phyloP scores from a whole-genome alignment of 495 filamentous ascomycete species.

The Aspergillus nidulans region DNA sequence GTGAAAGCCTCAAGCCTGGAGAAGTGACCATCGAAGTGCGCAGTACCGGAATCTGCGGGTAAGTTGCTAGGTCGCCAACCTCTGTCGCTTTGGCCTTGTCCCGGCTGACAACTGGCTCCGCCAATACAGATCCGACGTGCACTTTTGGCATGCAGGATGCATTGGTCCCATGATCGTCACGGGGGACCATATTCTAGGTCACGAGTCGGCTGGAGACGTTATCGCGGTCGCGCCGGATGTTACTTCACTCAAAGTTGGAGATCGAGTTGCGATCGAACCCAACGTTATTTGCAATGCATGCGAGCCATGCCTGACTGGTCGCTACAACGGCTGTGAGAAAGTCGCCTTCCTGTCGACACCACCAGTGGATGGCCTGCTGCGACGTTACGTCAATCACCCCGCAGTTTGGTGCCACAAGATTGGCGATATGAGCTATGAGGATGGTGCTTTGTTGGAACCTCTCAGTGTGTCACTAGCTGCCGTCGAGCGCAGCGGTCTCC shows the following conservation, averaged over 20 bases:
- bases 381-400: conserved; percentile 89
- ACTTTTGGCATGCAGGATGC: conserved; percentile 92
- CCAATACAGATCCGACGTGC: conserved; percentile 71
- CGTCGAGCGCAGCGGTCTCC: conserved; percentile 71
- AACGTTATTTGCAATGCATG: conserved; percentile 85
- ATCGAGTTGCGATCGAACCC: conserved; percentile 87
- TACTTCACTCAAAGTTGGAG: conserved; percentile 67
- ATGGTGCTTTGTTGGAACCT: conserved; percentile 83
- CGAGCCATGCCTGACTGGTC: conserved; percentile 83
- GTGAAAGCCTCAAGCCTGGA: conserved; percentile 66
- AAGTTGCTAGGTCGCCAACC: conserved; percentile 20
- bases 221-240: conserved; percentile 76
- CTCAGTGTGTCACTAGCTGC: conserved; percentile 80
- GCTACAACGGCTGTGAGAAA: conserved; percentile 87
- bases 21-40: conserved; percentile 81
- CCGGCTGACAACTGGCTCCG: conserved; percentile 8
- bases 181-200: conserved; percentile 82
- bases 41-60: conserved; percentile 94
- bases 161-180: conserved; percentile 93
- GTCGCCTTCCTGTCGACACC: conserved; percentile 86
- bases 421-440: conserved; percentile 79
- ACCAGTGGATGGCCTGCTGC: conserved; percentile 79
- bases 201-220: conserved; percentile 84
- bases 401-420: conserved; percentile 94
- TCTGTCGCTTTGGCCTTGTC: neutral